Base-by-base conservation (phyloP, 441 rosid genomes). In the Cnidoscolus chayamansa region DNA sequence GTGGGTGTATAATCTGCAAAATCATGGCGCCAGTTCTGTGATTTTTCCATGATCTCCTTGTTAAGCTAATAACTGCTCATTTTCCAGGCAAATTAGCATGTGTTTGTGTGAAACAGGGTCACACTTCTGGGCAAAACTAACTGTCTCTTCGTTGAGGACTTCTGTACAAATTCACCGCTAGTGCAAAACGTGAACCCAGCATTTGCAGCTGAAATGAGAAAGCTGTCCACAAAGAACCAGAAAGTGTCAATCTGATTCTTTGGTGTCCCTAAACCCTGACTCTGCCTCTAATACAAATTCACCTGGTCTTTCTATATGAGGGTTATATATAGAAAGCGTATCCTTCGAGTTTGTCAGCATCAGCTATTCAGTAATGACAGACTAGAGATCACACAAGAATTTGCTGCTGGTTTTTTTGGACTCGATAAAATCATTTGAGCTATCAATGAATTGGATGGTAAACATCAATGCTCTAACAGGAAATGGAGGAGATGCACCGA, bases 151-250 rank as follows among this genome's bases (percentile, higher is more conserved):
- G 51, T 89, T 2, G 80, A 69, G 48, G 94, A 88, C 67, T 83
- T 94, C 88, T 94, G 60, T 89, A 92, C 89, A 85, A 86, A 68
- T 90, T 73, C 91, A 88, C 82, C 65, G 81, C 88, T 87, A 69
- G 90, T 85, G 68, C 88, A 86, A 0, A 76, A 71, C 54, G 85
- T 89, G 83, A 70, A 82, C 73, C 32, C 81, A 31, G 64, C 84
- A 48, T 81, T 85, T 68, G 74, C 85, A 64, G 20, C 74, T 20
- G 68, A 78, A 55, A 76, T 89, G 85, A 79, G 81, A 72, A 76
- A 79, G 74, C 76, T 25, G 99, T 79, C 97, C 94, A 11, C 84
- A 66, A 7, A 77, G 82, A 63, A 63, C 72, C 0, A 75, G 56
- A 65, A 85, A 87, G 76, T 25, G 86, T 31, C 84, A 86, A 64